Evolutionary conservation across 139 green algal genomes (phyloP), one percentile per base, ranked within the genome.

Genomic region (Picochlorum sp.): DNA sequence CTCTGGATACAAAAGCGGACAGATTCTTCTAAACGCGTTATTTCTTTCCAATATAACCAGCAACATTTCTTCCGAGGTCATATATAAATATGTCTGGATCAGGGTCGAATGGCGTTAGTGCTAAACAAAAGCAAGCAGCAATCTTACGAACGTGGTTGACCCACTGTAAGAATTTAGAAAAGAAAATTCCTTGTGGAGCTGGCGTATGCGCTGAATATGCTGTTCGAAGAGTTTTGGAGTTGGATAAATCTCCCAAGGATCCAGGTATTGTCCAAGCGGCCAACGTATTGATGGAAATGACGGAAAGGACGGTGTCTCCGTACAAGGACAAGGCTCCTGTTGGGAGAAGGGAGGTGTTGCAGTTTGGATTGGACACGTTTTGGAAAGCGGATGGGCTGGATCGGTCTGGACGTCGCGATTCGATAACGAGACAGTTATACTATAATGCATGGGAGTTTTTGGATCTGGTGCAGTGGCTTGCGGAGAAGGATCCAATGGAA

Each of bases 401-500:
- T 66, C 30, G 6, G 18, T 11, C 14, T 16, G 61, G 15, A 10
- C 28, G n/a, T 60, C 41, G 37, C 32, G 9, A 16, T 21, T 5
- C 28, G 8, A 3, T 13, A 14, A 50, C 62, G 21, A 13, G 44
- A 24, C 13, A 21, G n/a, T 23, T 63, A 23, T 41, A 23, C 3
- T 23, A 51, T 4, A 32, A 67, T 18, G 20, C 26, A 34, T 71
- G 64, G 64, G 64, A 49, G 26, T 34, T 65, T 14, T 14, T 66
- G 23, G 52, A 51, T 6, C 14, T 58, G 11, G 14, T 69, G 18
- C 10, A 20, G 28, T 69, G 64, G 64, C 6, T 37, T 11, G 34
- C 7, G 34, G 9, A 11, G 6, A 11, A 41, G 34, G 34, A 41
- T 41, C 34, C 47, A 6, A 54, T 54, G 47, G n/a, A 10, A 20